Evolutionary conservation across 1,139 yeast genomes (phyloP), one percentile per base, ranked within the genome.

Genomic region (Zygosaccharomyces pseudobailii): DNA sequence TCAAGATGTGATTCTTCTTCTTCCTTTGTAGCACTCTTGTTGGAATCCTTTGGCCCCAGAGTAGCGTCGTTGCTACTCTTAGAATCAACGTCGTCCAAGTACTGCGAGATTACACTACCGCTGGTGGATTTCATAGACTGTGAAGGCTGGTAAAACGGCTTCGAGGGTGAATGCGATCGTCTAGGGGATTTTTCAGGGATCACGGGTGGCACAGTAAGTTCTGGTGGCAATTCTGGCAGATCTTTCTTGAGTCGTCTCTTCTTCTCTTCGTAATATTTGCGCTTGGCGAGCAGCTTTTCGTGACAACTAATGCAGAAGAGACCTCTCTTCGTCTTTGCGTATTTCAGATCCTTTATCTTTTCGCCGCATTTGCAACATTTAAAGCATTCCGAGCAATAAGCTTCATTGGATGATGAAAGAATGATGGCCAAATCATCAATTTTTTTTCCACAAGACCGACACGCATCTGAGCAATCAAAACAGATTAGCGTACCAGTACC

Each of bases 401-500:
- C 97, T 63, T 87, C 95, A 58, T 85, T 95, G 21, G 97, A 96
- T 1, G 97, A 89, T 41, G 90, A 75, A 17, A 66, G 47, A 3
- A 71, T 61, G 35, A 92, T 90, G n/a, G 98, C 98, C 71, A 90
- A 74, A 65, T 92, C 97, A 62, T 88, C 96, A 54, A 92, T 92
- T 66, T 89, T 87, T 63, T 87, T 86, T 46, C 83, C 81, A 72
- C 98, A 94, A 52, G 83, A 83, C 59, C 84, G 82, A 67, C 98
- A 92, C 43, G 83, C 80, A 65, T 90, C 94, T 10, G 95, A 86
- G 67, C 98, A 92, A 54, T 84, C 86, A 46, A 89, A 82, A 66
- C 98, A 92, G 23, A 94, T 87, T 49, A 94, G 71, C 48, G 87
- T 84, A 30, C 98, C 97, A 51, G 94, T 88, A 2, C 97, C 97